Percentiles rank a stretch among this genome's conserved stretches.
Evolutionary conservation across 2,329 filamentous ascomycete genomes (phyloP).

Genomic region (Alternaria novae-zelandiae): DNA sequence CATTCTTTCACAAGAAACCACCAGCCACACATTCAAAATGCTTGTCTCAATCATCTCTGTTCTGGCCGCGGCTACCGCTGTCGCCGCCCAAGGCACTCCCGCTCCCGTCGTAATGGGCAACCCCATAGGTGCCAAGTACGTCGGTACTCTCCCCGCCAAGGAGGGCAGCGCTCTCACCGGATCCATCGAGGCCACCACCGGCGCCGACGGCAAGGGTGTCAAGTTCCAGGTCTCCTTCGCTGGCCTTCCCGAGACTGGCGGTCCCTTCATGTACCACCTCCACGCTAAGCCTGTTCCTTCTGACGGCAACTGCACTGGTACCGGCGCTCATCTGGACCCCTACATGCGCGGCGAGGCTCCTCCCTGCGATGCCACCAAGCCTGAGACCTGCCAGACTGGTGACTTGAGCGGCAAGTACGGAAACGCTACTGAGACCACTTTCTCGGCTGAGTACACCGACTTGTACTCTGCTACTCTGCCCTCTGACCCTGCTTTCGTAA

Average conservation of each 20-base stretch:
- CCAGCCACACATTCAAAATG: conserved; percentile 36
- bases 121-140: conserved; percentile 48
- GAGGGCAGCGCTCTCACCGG: conserved; percentile 44
- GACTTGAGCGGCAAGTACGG: conserved; percentile 56
- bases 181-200: conserved; percentile 41
- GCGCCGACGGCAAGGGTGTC: conserved; percentile 48
- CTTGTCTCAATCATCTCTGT: conserved; percentile 36
- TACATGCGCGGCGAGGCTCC: conserved; percentile 50
- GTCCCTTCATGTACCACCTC: conserved; percentile 57
- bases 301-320: conserved; percentile 53
- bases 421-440: conserved; percentile 41
- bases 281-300: conserved; percentile 51
- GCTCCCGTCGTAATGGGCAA: conserved; percentile 48
- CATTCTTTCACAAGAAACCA: conserved; percentile 14
- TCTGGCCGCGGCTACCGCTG: conserved; percentile 37
- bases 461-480: conserved; percentile 44
- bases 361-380: conserved; percentile 45
- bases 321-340: conserved; percentile 53
- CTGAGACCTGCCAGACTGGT: conserved; percentile 52
- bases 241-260: conserved; percentile 50
- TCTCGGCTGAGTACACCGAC: conserved; percentile 43
- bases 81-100: conserved; percentile 34
- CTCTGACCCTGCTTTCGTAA: conserved; percentile 50
- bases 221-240: conserved; percentile 49
- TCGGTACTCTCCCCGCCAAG: conserved; percentile 46